Percentiles rank a stretch among this genome's conserved stretches.
phyloP scores from a whole-genome alignment of 805 yeast genomes.

The Metschnikowia hibisci region DNA sequence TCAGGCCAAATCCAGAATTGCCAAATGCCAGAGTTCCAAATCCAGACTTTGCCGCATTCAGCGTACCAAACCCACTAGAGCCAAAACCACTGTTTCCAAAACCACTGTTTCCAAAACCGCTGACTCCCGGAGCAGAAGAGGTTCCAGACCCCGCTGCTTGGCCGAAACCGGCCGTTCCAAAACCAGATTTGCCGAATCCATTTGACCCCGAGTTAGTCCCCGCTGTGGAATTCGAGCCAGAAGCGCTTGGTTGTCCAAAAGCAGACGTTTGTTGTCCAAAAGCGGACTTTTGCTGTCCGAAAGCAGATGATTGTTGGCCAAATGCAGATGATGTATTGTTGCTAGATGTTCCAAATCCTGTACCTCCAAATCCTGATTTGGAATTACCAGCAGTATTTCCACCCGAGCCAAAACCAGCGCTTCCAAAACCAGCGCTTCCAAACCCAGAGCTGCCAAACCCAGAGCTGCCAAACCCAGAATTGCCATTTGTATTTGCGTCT shows the following conservation, averaged over 20 bases:
- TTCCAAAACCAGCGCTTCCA: constrained; percentile 1
- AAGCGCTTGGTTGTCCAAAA: neutral
- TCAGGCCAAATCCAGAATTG: neutral
- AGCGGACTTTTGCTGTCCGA: neutral
- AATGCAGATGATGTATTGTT: neutral
- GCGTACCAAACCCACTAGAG: constrained; percentile 5
- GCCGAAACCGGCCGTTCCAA: constrained; percentile 8
- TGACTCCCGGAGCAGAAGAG: neutral
- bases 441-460: constrained; percentile 2
- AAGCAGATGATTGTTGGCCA: neutral
- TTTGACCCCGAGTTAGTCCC: neutral
- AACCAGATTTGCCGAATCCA: constrained; percentile 7
- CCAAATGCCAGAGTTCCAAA: neutral
- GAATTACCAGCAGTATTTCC: neutral
- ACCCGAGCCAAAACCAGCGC: constrained; percentile 8
- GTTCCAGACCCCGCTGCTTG: constrained; percentile 8
- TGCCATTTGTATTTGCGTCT: neutral
- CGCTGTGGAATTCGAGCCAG: too few relatives aligned
- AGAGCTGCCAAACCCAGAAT: constrained; percentile 5
- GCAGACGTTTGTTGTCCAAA: neutral
- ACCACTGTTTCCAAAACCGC: constrained; percentile 6
- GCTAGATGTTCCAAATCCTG: constrained; percentile 6
- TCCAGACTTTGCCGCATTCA: neutral
- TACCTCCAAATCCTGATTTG: constrained; percentile 2
- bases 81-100: constrained; percentile 10